phyloP scores from a whole-genome alignment of 495 filamentous ascomycete genomes.

The Podospora tetraspora region DNA sequence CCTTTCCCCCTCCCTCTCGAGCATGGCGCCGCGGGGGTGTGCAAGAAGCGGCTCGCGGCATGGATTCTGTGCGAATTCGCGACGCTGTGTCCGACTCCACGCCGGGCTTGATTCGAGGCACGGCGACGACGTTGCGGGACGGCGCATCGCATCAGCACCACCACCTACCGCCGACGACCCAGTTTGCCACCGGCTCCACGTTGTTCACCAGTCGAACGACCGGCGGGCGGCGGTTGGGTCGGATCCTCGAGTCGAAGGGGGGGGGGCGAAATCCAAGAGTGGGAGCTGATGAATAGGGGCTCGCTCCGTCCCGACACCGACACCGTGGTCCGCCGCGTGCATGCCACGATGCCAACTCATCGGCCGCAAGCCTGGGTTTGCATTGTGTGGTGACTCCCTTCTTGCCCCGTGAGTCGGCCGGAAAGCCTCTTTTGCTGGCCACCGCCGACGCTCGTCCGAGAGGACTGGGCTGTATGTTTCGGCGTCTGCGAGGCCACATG shows the following conservation, averaged over 20 bases:
- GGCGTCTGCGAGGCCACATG: background rate
- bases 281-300: background rate
- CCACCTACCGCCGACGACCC: background rate
- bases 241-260: background rate
- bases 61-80: constrained; percentile 19
- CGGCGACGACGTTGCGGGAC: background rate
- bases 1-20: background rate
- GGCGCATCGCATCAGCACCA: background rate
- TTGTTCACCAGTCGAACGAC: background rate
- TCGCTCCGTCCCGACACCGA: background rate
- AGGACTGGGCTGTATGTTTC: background rate
- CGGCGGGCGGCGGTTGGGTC: background rate
- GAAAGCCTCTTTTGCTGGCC: background rate
- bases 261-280: background rate
- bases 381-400: background rate
- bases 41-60: constrained; percentile 18
- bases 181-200: background rate
- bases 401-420: background rate
- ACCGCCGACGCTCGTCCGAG: background rate
- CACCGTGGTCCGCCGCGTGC: background rate
- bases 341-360: background rate
- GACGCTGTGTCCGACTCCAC: constrained; percentile 13
- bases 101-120: background rate
- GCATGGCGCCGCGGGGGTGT: background rate
- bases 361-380: background rate